Evolutionary conservation across 441 rosid species (phyloP), one percentile per base, ranked within the genome.

Genomic region (Capsella rubella): DNA sequence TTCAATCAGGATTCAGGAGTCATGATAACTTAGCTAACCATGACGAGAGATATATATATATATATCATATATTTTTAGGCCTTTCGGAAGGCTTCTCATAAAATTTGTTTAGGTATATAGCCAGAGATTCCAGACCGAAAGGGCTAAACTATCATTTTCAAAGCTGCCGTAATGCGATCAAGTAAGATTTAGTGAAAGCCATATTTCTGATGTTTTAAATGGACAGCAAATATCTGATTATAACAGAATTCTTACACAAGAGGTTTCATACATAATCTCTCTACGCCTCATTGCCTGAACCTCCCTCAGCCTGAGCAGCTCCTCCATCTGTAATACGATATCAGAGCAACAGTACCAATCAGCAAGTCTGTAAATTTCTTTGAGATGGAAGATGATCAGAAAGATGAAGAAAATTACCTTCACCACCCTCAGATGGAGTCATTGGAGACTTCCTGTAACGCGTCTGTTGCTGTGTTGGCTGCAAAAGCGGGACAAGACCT

Each of bases 381-480:
- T 54, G 53, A 61, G 40, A 45, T 54, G 70, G 55, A 21, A 16
- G 40, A 49, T 52, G 62, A 60, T 39, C 25, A 21, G 25, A 21
- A 31, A 57, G 3, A 55, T 71, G 31, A 49, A 31, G 12, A 42
- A 1, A 21, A 9, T 47, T 63, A 76, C 79, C 82, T 85, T 95
- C 97, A 86, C 85, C 95, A n/a, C 89, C 92, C 15, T 81, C 87
- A 0, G 97, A 47, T 64, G 99, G 97, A 71, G 94, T 93, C 69
- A 79, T 89, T 49, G 90, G 96, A 59, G 96, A 95, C 80, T 90
- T 95, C 64, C 97, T 84, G 80, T 90, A 95, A 67, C 97, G 88
- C 31, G 99, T 92, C 86, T 90, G 98, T 78, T 95, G 98, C 78
- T 90, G 98, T 46, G 99, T 92, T 64, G 97, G 98, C 98, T 95